A percentile compares a stretch with the other conserved stretches of the same genome.
Evolutionary conservation across 108 stramenopile genomes (phyloP).

Genomic region (Seminavis robusta): DNA sequence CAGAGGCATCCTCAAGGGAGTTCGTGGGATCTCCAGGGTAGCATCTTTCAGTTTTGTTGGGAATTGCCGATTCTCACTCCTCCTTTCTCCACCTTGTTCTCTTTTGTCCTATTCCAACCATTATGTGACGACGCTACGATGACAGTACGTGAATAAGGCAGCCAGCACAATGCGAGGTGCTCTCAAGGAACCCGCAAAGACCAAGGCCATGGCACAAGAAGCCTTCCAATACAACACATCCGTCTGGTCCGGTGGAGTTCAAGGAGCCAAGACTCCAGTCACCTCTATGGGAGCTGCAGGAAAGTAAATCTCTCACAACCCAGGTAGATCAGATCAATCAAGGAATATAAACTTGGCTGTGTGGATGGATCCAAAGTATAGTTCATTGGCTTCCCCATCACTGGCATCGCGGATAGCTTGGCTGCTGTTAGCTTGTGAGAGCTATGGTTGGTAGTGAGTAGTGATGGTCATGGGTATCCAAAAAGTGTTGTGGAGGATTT

Average conservation of each 20-base stretch:
- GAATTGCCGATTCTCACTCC: not conserved
- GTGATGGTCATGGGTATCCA: too few relatives aligned
- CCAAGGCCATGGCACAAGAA: slow-evolving; percentile 74
- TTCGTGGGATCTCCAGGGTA: not conserved
- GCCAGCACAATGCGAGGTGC: slow-evolving; percentile 68
- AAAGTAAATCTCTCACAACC: too few relatives aligned
- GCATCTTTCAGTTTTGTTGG: not conserved
- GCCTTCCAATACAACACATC: slow-evolving; percentile 70
- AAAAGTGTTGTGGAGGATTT: too few relatives aligned
- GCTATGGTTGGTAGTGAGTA: too few relatives aligned
- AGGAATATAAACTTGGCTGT: too few relatives aligned
- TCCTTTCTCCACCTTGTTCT: not conserved
- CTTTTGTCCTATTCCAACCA: slow-evolving; percentile 1
- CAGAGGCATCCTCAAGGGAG: not conserved
- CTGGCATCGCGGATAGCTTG: too few relatives aligned
- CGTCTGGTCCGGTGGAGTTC: slow-evolving; percentile 47
- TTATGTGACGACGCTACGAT: not conserved
- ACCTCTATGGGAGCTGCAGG: slow-evolving; percentile 14
- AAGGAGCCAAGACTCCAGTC: slow-evolving; percentile 45
- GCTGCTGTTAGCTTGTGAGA: too few relatives aligned
- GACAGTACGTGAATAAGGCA: slow-evolving; percentile 83
- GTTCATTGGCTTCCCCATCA: too few relatives aligned
- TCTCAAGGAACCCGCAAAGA: slow-evolving; percentile 88
- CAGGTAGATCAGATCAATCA: too few relatives aligned
- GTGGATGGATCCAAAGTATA: too few relatives aligned